phyloP scores from a whole-genome alignment of 2,329 filamentous ascomycete species.

The Alternaria brassicae region DNA sequence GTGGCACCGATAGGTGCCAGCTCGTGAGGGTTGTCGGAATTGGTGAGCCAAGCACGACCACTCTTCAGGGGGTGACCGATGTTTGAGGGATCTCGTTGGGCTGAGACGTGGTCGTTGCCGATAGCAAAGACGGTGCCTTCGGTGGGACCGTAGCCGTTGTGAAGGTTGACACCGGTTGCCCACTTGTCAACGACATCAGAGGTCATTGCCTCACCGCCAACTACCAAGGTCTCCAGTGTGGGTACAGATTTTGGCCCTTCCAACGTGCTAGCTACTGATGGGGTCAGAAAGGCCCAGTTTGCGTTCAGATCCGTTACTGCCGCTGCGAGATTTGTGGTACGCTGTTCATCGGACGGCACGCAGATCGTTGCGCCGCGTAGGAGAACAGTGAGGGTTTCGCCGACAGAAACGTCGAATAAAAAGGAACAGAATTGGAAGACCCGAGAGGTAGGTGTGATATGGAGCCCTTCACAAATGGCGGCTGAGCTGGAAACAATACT shows the following conservation, averaged over 20 bases:
- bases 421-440: conserved; percentile 48
- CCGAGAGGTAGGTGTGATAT: conserved; percentile 36
- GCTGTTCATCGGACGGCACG: conserved; percentile 49
- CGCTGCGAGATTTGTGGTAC: conserved; percentile 54
- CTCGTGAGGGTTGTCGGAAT: conserved; percentile 33
- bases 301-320: conserved; percentile 39
- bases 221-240: conserved; percentile 48
- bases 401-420: conserved; percentile 45
- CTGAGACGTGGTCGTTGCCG: conserved; percentile 34
- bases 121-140: conserved; percentile 38
- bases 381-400: conserved; percentile 45
- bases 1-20: conserved; percentile 41
- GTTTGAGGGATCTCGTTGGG: conserved; percentile 29
- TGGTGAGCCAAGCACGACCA: conserved; percentile 39
- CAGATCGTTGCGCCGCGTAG: conserved; percentile 44
- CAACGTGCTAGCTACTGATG: conserved; percentile 46
- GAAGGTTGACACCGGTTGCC: conserved; percentile 30
- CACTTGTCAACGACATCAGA: conserved; percentile 38
- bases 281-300: conserved; percentile 46
- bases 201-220: conserved; percentile 40
- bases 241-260: conserved; percentile 44
- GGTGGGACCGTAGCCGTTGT: conserved; percentile 43
- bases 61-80: conserved; percentile 37
- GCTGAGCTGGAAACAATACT: conserved; percentile 39
- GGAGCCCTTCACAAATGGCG: conserved; percentile 37